Evolutionary conservation across 2,329 filamentous ascomycete genomes (phyloP).

Genomic region (Fusarium camptoceras): DNA sequence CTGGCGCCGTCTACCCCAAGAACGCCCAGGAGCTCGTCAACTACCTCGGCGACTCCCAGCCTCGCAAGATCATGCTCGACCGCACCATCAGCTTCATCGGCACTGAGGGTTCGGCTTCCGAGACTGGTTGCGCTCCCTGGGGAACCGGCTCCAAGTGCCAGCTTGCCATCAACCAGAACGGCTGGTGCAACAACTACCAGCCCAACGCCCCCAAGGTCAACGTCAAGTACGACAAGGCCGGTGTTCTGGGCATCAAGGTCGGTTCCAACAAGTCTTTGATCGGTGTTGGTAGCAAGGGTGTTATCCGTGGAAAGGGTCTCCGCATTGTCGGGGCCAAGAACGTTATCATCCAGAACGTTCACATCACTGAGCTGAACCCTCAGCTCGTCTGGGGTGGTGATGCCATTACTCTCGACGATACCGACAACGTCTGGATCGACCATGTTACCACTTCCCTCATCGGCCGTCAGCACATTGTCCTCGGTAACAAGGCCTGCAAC

Average conservation of each 20-base stretch:
- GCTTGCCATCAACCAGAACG: conserved; percentile 69
- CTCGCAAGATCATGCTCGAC: conserved; percentile 69
- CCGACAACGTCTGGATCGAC: conserved; percentile 63
- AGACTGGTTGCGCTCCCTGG: conserved; percentile 68
- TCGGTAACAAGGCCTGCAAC: conserved; percentile 64
- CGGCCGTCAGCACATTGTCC: conserved; percentile 70
- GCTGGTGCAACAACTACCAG: conserved; percentile 71
- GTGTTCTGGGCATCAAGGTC: conserved; percentile 62
- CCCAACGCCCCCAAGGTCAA: conserved; percentile 59
- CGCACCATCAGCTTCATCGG: conserved; percentile 68
- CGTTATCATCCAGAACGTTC: conserved; percentile 71
- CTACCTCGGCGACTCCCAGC: conserved; percentile 65
- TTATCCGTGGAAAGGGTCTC: conserved; percentile 69
- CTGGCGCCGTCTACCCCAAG: conserved; percentile 64
- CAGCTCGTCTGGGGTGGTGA: conserved; percentile 71
- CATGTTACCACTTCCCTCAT: conserved; percentile 68
- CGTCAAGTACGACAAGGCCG: conserved; percentile 64
- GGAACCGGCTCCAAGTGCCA: conserved; percentile 66
- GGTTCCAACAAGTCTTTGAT: conserved; percentile 69
- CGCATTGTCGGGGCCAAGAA: conserved; percentile 62
- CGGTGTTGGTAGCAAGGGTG: conserved; percentile 63
- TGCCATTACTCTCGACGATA: conserved; percentile 64
- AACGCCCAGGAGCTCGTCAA: conserved; percentile 67
- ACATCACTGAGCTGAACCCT: conserved; percentile 67
- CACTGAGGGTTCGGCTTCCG: conserved; percentile 64